Conservation (phyloP, 176 grass and related monocot species). For the Oryza australiensis region DNA sequence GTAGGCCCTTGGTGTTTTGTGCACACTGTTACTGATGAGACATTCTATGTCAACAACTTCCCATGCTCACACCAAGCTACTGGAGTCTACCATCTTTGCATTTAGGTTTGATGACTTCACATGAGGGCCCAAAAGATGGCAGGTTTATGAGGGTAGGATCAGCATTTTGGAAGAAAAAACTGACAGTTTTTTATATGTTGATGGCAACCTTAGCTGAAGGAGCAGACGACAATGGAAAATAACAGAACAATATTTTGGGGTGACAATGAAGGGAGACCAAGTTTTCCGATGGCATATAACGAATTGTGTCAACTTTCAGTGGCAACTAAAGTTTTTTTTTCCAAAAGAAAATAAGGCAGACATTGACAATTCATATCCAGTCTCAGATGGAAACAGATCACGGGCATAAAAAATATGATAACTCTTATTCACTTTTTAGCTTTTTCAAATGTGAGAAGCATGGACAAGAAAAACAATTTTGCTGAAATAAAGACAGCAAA, state of each 20-base stretch:
- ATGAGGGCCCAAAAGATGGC: background rate
- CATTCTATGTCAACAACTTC: background rate
- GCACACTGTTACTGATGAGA: background rate
- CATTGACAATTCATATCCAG: constrained; percentile 3
- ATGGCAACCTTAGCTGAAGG: background rate
- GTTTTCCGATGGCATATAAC: background rate
- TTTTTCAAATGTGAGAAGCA: constrained; percentile 18
- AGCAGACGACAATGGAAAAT: background rate
- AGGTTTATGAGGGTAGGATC: no score
- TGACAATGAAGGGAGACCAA: background rate
- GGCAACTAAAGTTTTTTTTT: background rate
- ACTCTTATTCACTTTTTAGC: background rate
- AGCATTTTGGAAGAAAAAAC: background rate
- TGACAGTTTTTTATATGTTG: background rate
- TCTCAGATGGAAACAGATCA: constrained; percentile 22
- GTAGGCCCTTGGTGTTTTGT: background rate
- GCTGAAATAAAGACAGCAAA: background rate
- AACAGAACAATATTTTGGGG: background rate
- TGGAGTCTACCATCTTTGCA: no score
- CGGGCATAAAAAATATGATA: constrained; percentile 19
- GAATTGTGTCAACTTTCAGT: background rate
- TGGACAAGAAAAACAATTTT: background rate
- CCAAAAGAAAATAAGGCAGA: background rate
- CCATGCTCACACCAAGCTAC: background rate
- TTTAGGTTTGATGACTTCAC: no score